These are phyloP conservation scores for Zygotorulaspora sp. DNA, from an alignment of 805 yeast genomes.

Conservation along the genomic window DNA sequence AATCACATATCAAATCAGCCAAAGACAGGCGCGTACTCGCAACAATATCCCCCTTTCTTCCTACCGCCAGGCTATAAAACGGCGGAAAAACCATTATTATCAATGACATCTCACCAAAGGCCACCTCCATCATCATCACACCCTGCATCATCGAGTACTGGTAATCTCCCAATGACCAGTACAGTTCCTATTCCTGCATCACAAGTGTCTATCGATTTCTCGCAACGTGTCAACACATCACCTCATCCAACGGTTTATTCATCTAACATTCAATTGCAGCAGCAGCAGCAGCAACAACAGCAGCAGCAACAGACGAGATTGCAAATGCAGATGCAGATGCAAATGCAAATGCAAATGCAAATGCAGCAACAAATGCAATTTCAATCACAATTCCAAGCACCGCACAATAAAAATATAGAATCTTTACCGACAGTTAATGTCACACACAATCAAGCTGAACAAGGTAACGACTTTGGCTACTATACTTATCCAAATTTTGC, in stretches of 20 bases:
- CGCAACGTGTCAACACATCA: slow-evolving; percentile 16
- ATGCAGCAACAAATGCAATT: slow-evolving; percentile 15
- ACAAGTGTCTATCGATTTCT: slow-evolving; percentile 26
- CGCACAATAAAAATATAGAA: background rate
- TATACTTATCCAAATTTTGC: background rate
- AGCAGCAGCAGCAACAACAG: slow-evolving; percentile 11
- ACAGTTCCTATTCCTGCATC: slow-evolving; percentile 25
- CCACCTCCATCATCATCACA: slow-evolving; percentile 6
- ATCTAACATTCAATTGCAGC: slow-evolving; percentile 7
- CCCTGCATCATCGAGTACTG: slow-evolving; percentile 9
- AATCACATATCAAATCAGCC: background rate
- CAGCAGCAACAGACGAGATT: slow-evolving; percentile 12
- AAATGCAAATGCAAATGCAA: slow-evolving; percentile 8
- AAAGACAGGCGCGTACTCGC: background rate
- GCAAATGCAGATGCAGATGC: slow-evolving; percentile 4
- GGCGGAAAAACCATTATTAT: background rate
- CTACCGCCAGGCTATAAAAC: background rate
- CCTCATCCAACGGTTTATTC: slow-evolving; percentile 3
- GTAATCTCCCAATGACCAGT: background rate
- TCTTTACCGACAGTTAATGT: background rate
- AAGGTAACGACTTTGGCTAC: background rate
- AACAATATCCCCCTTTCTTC: background rate
- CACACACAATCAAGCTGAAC: background rate
- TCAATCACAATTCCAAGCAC: slow-evolving; percentile 12
- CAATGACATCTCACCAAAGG: background rate